Evolutionary conservation across 2,329 filamentous ascomycete genomes (phyloP).

Genomic region (Decorospora gaudefroyi): DNA sequence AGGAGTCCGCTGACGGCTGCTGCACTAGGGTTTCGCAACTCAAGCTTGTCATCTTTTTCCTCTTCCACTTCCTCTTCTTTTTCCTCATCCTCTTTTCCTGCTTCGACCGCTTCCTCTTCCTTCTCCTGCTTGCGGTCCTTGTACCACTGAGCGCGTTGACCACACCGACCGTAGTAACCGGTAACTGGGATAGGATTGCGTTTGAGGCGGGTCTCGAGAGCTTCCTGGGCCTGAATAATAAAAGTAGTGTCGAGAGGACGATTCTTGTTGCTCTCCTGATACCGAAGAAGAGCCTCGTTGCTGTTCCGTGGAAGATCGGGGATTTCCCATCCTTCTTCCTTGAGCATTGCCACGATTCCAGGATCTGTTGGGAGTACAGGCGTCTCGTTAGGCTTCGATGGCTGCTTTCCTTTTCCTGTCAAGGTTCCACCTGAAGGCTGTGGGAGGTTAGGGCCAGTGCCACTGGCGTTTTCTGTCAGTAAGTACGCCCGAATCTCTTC

Average conservation of each 20-base stretch:
- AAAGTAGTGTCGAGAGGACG: neutral
- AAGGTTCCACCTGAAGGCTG: too few species aligned
- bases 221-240: neutral
- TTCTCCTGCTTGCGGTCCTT: neutral
- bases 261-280: neutral
- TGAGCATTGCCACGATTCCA: neutral
- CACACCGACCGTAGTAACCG: too few species aligned
- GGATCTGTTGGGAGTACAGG: neutral
- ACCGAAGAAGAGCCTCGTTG: neutral
- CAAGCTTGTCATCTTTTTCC: neutral
- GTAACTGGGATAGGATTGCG: too few species aligned
- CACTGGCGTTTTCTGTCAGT: too few species aligned
- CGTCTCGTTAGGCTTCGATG: too few species aligned
- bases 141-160: too few species aligned
- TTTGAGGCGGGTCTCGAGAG: neutral
- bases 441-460: too few species aligned
- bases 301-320: neutral
- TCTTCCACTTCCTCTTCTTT: neutral
- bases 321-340: neutral
- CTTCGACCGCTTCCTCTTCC: neutral
- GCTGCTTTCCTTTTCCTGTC: too few species aligned
- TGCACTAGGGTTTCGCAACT: neutral
- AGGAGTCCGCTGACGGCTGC: neutral
- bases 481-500: too few species aligned
- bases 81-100: neutral